Percentiles rank a stretch among this genome's conserved stretches.
Evolutionary conservation across 129 eudicot genomes (phyloP).

Genomic region (Escallonia rubra): DNA sequence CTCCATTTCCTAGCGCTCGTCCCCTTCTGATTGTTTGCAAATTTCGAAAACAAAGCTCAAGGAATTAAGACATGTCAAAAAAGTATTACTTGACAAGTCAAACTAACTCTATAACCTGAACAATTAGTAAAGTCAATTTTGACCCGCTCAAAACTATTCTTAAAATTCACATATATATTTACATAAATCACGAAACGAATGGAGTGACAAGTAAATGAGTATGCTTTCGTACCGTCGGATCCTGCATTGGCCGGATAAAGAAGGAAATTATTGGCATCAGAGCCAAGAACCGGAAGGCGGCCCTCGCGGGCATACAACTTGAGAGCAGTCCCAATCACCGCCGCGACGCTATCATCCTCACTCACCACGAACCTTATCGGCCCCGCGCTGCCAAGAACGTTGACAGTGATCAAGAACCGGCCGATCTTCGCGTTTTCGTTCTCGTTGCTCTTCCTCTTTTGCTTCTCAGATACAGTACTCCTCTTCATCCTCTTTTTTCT

Average conservation of each 20-base stretch:
- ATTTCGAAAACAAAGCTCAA: no score
- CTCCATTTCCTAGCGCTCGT: no score
- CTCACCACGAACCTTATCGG: slow-evolving; percentile 51
- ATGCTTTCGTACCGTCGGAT: slow-evolving; percentile 30
- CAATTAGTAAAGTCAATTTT: no score
- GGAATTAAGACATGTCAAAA: not conserved
- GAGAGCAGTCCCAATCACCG: slow-evolving; percentile 37
- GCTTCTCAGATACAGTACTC: slow-evolving; percentile 2
- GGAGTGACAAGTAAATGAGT: not conserved
- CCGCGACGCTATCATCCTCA: slow-evolving; percentile 32
- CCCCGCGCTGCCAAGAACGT: slow-evolving; percentile 59
- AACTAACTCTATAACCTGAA: no score
- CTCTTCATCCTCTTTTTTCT: not conserved
- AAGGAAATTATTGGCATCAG: slow-evolving; percentile 29
- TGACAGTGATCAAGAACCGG: slow-evolving; percentile 48
- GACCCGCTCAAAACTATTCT: no score
- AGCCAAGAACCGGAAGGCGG: slow-evolving; percentile 56
- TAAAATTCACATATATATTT: no score
- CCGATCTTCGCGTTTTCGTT: slow-evolving; percentile 8
- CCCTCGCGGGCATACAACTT: slow-evolving; percentile 53
- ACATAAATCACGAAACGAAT: not conserved
- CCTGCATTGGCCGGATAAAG: slow-evolving; percentile 43
- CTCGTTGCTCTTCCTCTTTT: slow-evolving; percentile 15
- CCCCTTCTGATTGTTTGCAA: no score
- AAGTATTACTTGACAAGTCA: not conserved